Conservation (phyloP, 768 basidiomycete genomes). For the Pulveroboletus frians region DNA sequence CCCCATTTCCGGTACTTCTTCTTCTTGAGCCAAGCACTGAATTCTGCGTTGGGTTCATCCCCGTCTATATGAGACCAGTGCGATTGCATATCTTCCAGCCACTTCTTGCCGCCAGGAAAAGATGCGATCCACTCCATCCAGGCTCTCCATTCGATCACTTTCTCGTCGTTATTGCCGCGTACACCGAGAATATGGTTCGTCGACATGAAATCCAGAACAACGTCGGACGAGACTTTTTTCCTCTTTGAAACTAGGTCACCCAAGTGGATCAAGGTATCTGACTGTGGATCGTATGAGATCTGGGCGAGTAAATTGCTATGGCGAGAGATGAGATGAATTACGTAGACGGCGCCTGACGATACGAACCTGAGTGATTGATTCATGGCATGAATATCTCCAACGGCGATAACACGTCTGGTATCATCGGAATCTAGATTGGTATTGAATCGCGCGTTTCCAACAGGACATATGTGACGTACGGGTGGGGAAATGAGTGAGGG, state of each 20-base stretch:
- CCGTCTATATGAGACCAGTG: conserved; percentile 36
- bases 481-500: conserved; percentile 47
- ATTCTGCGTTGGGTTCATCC: conserved; percentile 18
- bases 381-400: conserved; percentile 92
- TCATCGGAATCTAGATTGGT: conserved; percentile 41
- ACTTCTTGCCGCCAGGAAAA: conserved; percentile 39
- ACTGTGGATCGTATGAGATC: conserved; percentile 51
- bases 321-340: conserved; percentile 1
- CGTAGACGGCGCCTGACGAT: background rate
- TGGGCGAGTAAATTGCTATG: conserved; percentile 57
- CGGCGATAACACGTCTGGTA: conserved; percentile 56
- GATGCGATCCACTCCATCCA: conserved; percentile 78
- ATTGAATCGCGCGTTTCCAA: background rate
- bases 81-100: conserved; percentile 50
- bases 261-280: conserved; percentile 72
- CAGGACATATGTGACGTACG: conserved; percentile 31
- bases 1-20: conserved; percentile 39
- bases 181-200: conserved; percentile 67
- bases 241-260: conserved; percentile 79
- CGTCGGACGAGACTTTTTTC: conserved; percentile 49
- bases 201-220: conserved; percentile 61
- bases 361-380: conserved; percentile 60
- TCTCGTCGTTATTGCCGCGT: conserved; percentile 93
- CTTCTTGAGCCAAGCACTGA: conserved; percentile 39
- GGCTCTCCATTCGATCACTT: conserved; percentile 80